A percentile compares a stretch with the other conserved stretches of the same genome.
These are phyloP conservation scores for Hsuehochloa calcarea DNA, from an alignment of 176 grass and related monocot genomes.

Conservation along the genomic window DNA sequence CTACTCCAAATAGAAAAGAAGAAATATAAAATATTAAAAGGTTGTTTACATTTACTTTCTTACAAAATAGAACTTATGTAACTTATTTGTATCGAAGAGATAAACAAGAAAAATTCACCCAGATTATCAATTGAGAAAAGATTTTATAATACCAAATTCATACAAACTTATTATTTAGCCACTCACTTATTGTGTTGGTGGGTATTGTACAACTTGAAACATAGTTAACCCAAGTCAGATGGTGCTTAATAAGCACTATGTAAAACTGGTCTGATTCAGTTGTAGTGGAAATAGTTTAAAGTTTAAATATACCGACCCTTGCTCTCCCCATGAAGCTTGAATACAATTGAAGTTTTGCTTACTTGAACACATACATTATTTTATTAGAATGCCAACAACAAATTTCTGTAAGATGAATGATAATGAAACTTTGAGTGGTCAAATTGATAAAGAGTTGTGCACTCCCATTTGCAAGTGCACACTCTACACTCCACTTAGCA, in stretches of 20 bases:
- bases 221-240: background rate
- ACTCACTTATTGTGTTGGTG: background rate
- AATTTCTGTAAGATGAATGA: background rate
- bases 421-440: background rate
- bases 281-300: background rate
- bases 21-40: background rate
- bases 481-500: background rate
- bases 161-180: background rate
- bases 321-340: background rate
- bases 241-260: background rate
- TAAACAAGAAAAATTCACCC: background rate
- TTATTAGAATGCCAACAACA: background rate
- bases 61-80: background rate
- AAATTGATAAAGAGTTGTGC: slow-evolving; percentile 3
- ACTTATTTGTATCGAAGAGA: background rate
- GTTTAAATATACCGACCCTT: background rate
- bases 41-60: background rate
- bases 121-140: background rate
- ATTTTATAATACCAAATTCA: background rate
- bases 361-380: background rate
- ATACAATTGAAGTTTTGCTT: background rate
- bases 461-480: background rate
- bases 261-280: background rate
- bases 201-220: background rate
- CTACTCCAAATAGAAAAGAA: background rate